Conservation (phyloP, 352 stramenopile genomes). For the Pythium plurisporium region DNA sequence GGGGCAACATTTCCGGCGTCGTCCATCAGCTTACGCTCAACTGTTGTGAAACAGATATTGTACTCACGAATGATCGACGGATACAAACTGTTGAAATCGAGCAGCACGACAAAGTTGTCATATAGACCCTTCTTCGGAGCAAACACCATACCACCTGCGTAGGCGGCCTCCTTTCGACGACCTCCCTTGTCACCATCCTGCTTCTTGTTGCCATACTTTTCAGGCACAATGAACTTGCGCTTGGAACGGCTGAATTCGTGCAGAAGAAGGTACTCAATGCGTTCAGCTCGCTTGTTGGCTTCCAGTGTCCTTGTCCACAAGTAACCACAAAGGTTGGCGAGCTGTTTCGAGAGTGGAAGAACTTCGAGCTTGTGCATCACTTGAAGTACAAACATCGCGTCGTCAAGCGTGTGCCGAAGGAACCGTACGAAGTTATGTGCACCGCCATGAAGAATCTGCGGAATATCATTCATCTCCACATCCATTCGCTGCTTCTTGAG, state of each 20-base stretch:
- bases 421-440: conserved; percentile 92
- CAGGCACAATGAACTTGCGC: conserved; percentile 98
- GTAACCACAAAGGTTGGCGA: conserved; percentile 98
- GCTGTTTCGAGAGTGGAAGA: conserved; percentile 97
- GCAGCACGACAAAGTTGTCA: conserved; percentile 99
- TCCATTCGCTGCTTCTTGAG: conserved; percentile 87
- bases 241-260: conserved; percentile 95
- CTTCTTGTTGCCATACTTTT: conserved; percentile 87
- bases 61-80: conserved; percentile 99
- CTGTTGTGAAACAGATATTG: conserved; percentile 99
- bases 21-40: conserved; percentile 85
- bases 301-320: conserved; percentile 97
- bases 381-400: conserved; percentile 95
- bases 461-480: conserved; percentile 95
- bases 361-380: conserved; percentile 98
- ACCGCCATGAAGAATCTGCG: conserved; percentile 87
- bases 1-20: conserved; percentile 28
- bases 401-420: conserved; percentile 92
- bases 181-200: conserved; percentile 55
- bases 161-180: conserved; percentile 86
- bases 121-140: conserved; percentile 99
- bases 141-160: conserved; percentile 98
- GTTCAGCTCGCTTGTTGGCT: conserved; percentile 95
- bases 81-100: conserved; percentile 99
- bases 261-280: conserved; percentile 99